Evolutionary conservation across 2,329 filamentous ascomycete genomes (phyloP), one percentile per base, ranked within the genome.

Genomic region (Aureobasidium sp.): DNA sequence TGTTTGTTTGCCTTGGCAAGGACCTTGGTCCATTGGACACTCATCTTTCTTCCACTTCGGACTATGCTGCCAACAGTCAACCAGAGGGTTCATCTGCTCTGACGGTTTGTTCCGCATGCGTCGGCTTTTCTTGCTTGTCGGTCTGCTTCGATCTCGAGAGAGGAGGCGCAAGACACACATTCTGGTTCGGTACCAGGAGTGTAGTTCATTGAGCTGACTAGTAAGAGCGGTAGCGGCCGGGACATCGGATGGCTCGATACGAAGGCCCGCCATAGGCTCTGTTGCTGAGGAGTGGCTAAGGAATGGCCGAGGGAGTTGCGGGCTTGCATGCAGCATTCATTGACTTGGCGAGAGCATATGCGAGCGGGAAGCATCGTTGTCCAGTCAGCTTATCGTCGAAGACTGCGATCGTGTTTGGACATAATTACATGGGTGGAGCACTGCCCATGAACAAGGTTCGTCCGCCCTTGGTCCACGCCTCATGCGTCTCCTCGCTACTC

Each of bases 321-420:
- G 49, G 29, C 41, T 37, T 62, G 42, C 42, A 62, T 62, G 60
- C 60, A 62, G 17, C 48, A 39, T 56, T 31, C 49, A 55, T 48
- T 55, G 60, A 45, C 49, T 62, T 53, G 47, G 63, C 51, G 45
- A 60, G 45, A 62, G 51, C 31, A 53, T 64, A 44, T 31, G 53
- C 39, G 68, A 64, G 69, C 63, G 67, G 72, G 68, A 36, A 58
- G 66, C 72, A 73, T 73, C 69, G 67, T 70, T 68, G 67, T 66
- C 76, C 77, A 79, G 77, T 79, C 76, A 79, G 74, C 76, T 78
- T 79, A 78, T 78, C 77, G 71, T 65, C 67, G 64, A 65, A 66
- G 69, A 67, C 73, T 78, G 76, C 76, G 70, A 56, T 42, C 37
- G n/a, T 44, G 42, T 39, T 31, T 56, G 70, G 67, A 61, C 70